Evolutionary conservation across 306 rosid genomes (phyloP), one percentile per base, ranked within the genome.

Genomic region (Inga laurina): DNA sequence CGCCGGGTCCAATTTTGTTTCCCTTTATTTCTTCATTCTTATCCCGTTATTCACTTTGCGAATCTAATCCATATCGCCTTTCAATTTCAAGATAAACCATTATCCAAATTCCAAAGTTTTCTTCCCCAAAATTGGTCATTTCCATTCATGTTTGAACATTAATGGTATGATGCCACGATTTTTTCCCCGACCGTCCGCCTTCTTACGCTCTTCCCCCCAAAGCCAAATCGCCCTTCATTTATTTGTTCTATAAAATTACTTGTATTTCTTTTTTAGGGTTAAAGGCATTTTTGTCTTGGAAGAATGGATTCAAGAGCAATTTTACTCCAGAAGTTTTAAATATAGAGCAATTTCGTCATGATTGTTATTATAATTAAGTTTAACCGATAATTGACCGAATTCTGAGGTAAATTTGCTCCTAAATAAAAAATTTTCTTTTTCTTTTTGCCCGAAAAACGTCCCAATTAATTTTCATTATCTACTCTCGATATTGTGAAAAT

Each of bases 81-180:
- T 10, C 21, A 46, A 78, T 62, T 62, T 62, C 59, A 8, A 72
- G 39, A 22, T 39, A 11, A 45, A 44, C 43, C 48, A 51, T 49
- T 32, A 72, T 65, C 71, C 46, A 68, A 49, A 22, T 64, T 65
- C 71, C 46, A 68, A 49, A 22, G 39, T 46, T 72, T 48, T 72
- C 69, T 72, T 48, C 21, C 18, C 66, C 76, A 27, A 4, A 37
- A 21, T 64, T 43, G 21, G 15, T 72, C 30, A 4, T 72, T 14
- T 54, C 18, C 34, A 44, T 19, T 54, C 39, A 32, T 77, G 49
- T 83, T 45, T 77, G 68, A 77, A 71, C 61, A 57, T 43, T n/a
- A 70, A 68, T 34, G 35, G 16, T 8, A 19, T 1, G 9, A 15
- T 73, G 14, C 49, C 14, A 27, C 19, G 41, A 74, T 15, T 30